phyloP scores from a whole-genome alignment of 495 filamentous ascomycete genomes.

The Hypomontagnella monticulosa region DNA sequence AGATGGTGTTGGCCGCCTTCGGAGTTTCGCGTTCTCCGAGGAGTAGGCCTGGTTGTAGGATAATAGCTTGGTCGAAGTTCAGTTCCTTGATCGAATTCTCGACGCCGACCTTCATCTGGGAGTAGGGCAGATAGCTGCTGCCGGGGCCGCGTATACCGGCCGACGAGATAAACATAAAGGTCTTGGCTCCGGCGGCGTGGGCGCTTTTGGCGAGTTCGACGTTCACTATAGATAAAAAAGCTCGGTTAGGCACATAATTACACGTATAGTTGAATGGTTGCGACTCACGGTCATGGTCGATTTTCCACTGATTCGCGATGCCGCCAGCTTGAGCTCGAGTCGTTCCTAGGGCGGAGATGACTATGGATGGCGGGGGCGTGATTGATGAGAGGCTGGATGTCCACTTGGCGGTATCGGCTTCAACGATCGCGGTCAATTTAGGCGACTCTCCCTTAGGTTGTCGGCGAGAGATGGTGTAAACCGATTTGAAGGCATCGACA shows the following conservation, averaged over 20 bases:
- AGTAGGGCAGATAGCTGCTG: conserved; percentile 59
- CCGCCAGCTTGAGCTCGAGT: conserved; percentile 72
- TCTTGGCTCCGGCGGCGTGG: conserved; percentile 68
- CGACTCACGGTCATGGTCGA: conserved; percentile 69
- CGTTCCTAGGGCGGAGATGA: conserved; percentile 74
- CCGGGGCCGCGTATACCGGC: conserved; percentile 55
- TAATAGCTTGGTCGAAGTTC: conserved; percentile 77
- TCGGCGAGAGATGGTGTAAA: conserved; percentile 69
- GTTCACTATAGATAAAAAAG: conserved; percentile 56
- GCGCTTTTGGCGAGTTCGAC: conserved; percentile 73
- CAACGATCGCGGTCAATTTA: conserved; percentile 61
- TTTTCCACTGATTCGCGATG: conserved; percentile 76
- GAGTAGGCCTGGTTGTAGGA: conserved; percentile 79
- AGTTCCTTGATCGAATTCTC: conserved; percentile 77
- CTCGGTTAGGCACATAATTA: conserved; percentile 1
- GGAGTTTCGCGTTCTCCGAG: conserved; percentile 71
- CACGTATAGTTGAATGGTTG: not conserved
- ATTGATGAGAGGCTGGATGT: conserved; percentile 61
- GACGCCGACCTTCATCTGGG: conserved; percentile 81
- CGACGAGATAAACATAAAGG: conserved; percentile 74
- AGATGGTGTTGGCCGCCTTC: conserved; percentile 59
- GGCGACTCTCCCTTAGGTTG: conserved; percentile 55
- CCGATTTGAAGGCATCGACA: conserved; percentile 50
- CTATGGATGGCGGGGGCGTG: conserved; percentile 64
- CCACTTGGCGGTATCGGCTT: conserved; percentile 65